These are phyloP conservation scores for Cucurbita maxima DNA, from an alignment of 306 rosid species.

Conservation along the genomic window DNA sequence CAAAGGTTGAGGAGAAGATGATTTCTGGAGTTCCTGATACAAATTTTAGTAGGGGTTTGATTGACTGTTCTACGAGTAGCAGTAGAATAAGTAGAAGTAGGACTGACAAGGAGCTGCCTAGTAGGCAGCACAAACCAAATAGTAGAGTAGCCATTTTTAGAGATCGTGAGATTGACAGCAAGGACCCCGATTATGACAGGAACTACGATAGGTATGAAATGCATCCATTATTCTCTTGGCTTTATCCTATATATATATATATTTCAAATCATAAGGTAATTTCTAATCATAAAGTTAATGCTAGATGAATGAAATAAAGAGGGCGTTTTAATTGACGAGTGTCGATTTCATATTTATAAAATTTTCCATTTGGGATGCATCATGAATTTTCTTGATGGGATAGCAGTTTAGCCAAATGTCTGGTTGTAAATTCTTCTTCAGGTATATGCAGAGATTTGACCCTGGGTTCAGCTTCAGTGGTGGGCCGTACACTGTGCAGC, in stretches of 20 bases:
- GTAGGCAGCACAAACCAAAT: slow-evolving; percentile 59
- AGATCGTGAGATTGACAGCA: slow-evolving; percentile 80
- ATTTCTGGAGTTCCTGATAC: slow-evolving; percentile 33
- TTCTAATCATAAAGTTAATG: background rate
- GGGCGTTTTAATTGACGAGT: background rate
- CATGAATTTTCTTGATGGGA: background rate
- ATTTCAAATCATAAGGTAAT: background rate
- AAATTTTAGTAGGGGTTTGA: slow-evolving; percentile 37
- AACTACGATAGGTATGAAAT: slow-evolving; percentile 62
- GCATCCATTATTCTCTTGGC: background rate
- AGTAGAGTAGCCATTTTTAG: slow-evolving; percentile 90
- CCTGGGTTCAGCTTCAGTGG: slow-evolving; percentile 95
- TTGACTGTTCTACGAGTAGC: slow-evolving; percentile 46
- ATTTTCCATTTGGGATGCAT: background rate
- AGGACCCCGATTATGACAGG: slow-evolving; percentile 95
- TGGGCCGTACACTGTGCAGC: slow-evolving; percentile 74
- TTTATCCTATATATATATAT: background rate
- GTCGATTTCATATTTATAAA: background rate
- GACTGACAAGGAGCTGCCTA: slow-evolving; percentile 65
- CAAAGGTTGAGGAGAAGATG: slow-evolving; percentile 50
- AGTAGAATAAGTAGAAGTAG: slow-evolving; percentile 65
- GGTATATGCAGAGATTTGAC: slow-evolving; percentile 95
- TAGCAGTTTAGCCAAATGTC: background rate
- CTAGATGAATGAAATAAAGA: background rate
- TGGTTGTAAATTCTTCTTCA: slow-evolving; percentile 17